Base-by-base conservation (phyloP, 2,329 filamentous ascomycete species). In the Fusarium palustre region DNA sequence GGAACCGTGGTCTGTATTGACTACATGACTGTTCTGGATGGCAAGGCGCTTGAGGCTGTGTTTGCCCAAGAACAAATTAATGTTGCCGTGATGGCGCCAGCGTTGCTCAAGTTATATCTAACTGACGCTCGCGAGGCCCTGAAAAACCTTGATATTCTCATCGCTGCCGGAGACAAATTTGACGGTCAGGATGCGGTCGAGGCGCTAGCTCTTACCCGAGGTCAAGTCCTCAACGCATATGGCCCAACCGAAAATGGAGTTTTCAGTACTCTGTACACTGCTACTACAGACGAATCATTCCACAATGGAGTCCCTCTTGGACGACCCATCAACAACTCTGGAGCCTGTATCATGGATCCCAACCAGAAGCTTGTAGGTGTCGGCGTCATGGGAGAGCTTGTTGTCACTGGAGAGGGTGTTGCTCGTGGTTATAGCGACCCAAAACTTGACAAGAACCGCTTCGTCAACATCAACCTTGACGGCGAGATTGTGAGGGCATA, bases 311-410 rank as follows among this genome's bases (percentile, higher is more conserved):
- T 75, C 10, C 74, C 74, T 0, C 64, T 76, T 16, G 74, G 74
- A 0, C 13, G 55, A 10, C 45, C 72, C 1, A n/a, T 74, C 3
- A 64, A 38, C 8, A 73, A 75, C 36, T 73, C 74, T 10, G 72
- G 67, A 2, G 69, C 68, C 0, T 71, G 54, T 7, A 36, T 75
- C 2, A 69, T 63, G 47, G 74, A 76, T 20, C 7, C 18, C 0
- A 22, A 68, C 0, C 68, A 69, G 46, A 64, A 53, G 7, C 58
- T 75, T 2, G 73, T 75, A 0, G 58, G 63, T 1, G n/a, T 53
- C 1, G 74, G 74, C 0, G 69, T 73, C 3, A 53, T 75, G 28
- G 74, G 74, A 11, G 74, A 76, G 46, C 65, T 76, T 5, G 64
- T 76, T 15, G 64, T 76, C 1, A 70, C 70, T 5, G 74, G 74